phyloP scores from a whole-genome alignment of 129 eudicot species.

The Ambrosia trifida region DNA sequence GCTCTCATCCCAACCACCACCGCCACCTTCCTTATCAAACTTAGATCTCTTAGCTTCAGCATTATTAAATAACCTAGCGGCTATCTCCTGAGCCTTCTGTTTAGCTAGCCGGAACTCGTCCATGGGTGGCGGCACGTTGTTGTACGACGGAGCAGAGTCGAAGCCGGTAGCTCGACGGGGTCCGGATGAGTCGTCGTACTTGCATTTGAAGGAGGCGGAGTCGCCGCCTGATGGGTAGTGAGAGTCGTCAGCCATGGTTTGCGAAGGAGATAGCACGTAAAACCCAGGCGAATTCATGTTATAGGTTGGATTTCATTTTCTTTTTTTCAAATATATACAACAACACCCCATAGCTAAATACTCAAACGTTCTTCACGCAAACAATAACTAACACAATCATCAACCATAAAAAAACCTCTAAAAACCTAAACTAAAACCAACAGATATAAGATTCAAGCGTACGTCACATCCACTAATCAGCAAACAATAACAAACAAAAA shows the following conservation, averaged over 20 bases:
- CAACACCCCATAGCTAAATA: too few relatives aligned
- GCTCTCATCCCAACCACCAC: slow-evolving; percentile 32
- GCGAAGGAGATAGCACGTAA: slow-evolving; percentile 2
- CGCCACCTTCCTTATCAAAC: slow-evolving; percentile 52
- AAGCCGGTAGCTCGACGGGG: slow-evolving; percentile 62
- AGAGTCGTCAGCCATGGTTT: slow-evolving; percentile 65
- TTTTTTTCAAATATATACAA: too few relatives aligned
- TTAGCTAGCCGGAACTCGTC: slow-evolving; percentile 55
- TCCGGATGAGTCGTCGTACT: slow-evolving; percentile 61
- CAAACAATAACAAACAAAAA: too few relatives aligned
- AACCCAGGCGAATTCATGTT: slow-evolving; percentile 22
- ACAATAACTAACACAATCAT: neutral
- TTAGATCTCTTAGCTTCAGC: slow-evolving; percentile 66
- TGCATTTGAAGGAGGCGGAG: slow-evolving; percentile 59
- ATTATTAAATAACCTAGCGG: slow-evolving; percentile 50
- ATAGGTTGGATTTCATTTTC: neutral
- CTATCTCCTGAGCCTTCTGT: slow-evolving; percentile 58
- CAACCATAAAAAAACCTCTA: too few relatives aligned
- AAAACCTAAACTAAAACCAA: too few relatives aligned
- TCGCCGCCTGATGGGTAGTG: slow-evolving; percentile 50
- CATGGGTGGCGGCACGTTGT: slow-evolving; percentile 48
- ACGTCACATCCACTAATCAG: too few relatives aligned
- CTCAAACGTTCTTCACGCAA: neutral
- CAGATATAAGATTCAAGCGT: too few relatives aligned
- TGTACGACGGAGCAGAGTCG: slow-evolving; percentile 46